A percentile compares a stretch with the other conserved stretches of the same genome.
Conservation (phyloP, 768 basidiomycete species). For the Lentinus brumalis region DNA sequence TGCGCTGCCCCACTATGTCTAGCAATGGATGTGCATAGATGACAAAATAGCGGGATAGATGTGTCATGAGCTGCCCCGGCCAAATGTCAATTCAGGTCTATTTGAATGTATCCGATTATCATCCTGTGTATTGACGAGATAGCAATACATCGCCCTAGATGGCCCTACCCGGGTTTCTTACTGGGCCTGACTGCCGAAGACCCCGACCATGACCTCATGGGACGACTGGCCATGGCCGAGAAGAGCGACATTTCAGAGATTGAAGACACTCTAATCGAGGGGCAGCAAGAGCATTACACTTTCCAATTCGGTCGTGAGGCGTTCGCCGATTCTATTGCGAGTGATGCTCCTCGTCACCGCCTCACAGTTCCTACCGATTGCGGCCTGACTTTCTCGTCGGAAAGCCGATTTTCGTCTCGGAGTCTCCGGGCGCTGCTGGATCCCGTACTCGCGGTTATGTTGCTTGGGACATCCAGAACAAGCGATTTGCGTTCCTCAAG, state of each 20-base stretch:
- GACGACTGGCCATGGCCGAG: neutral
- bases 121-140: too few relatives aligned
- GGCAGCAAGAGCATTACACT: neutral
- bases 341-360: neutral
- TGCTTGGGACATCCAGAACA: slow-evolving; percentile 5
- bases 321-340: neutral
- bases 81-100: too few relatives aligned
- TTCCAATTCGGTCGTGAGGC: neutral
- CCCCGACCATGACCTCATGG: neutral
- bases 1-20: too few relatives aligned
- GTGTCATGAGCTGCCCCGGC: too few relatives aligned
- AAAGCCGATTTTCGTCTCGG: neutral
- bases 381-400: slow-evolving; percentile 1
- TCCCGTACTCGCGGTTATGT: slow-evolving; percentile 10
- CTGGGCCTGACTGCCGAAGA: neutral
- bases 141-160: too few relatives aligned
- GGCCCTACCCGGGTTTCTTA: too few relatives aligned
- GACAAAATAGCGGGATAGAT: too few relatives aligned
- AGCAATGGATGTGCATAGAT: too few relatives aligned
- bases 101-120: too few relatives aligned
- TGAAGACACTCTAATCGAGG: neutral
- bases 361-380: neutral
- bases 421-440: slow-evolving; percentile 1
- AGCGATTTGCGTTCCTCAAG: slow-evolving; percentile 15
- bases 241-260: neutral